Conservation (phyloP, 176 grass and related monocot genomes). For the Tillandsia leiboldiana region DNA sequence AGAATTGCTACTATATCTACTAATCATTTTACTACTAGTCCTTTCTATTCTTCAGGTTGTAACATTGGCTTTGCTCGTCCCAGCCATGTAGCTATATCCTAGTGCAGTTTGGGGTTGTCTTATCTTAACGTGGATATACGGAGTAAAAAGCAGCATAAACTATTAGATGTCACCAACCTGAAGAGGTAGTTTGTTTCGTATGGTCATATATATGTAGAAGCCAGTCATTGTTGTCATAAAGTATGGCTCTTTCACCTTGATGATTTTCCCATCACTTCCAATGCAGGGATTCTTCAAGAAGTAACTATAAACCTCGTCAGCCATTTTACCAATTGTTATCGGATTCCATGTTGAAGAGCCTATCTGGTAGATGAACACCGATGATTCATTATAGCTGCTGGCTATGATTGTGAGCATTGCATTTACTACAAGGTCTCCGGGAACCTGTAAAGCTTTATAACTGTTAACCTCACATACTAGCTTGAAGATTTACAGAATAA, state of each 20-base stretch:
- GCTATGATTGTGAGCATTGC: background rate
- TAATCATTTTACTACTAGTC: no score
- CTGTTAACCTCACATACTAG: no score
- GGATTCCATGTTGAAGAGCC: background rate
- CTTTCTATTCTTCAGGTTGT: no score
- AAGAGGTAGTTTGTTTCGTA: constrained; percentile 3
- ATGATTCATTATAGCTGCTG: background rate
- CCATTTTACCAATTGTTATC: background rate
- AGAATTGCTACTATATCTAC: no score
- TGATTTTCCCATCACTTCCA: background rate
- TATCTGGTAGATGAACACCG: background rate
- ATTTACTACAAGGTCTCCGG: background rate
- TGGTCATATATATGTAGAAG: background rate
- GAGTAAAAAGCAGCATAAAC: background rate
- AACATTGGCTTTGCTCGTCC: no score
- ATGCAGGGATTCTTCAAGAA: background rate
- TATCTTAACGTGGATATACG: no score
- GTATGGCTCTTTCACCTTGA: background rate
- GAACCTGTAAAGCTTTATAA: background rate
- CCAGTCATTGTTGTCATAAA: background rate
- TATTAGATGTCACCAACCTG: background rate
- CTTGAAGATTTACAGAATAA: no score
- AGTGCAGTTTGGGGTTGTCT: no score
- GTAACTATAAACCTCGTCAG: background rate
- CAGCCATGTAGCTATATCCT: no score